Evolutionary conservation across 306 rosid species (phyloP), one percentile per base, ranked within the genome.

Genomic region (Acmispon strigosus): DNA sequence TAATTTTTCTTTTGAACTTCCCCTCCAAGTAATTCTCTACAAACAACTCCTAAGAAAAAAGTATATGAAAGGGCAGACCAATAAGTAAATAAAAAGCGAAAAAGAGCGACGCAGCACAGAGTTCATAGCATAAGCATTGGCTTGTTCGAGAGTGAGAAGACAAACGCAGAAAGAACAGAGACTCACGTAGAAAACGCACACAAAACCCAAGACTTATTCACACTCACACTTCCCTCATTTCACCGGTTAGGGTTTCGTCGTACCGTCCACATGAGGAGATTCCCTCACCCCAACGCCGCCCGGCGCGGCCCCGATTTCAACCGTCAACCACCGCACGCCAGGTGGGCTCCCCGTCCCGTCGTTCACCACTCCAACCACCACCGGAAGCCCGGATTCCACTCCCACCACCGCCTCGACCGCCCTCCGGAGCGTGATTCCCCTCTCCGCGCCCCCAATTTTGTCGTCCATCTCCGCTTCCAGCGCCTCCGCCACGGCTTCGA

Each of bases 241-340:
- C 2, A 49, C 0, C 16, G 1, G 0, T 62, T 79, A 75, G 83
- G 85, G 86, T 70, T 81, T 80, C 47, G 10, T 3, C 36, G 24
- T 2, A 22, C n/a, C n/a, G n/a, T n/a, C n/a, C n/a, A 22, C 32
- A 90, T 86, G 96, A 83, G 51, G 63, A 68, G 60, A 41, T 10
- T 73, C 15, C 1, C 15, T 12, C 22, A 41, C 10, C 36, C 50
- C 52, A 1, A n/a, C 24, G 9, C 45, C 29, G 8, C 12, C 61
- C 43, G 67, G 54, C 75, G 43, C 41, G 39, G 53, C n/a, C 19
- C 57, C 9, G 64, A 64, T 32, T 7, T 4, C 53, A 10, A 49
- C 70, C 82, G 55, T 58, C 58, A 6, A 1, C 19, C 39, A 2
- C 19, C 44, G 7, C 42, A 16, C 43, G 19, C 3, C 8, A 42